Conservation (phyloP, 78 protist species). For the Dictyostelium firmibasis region DNA sequence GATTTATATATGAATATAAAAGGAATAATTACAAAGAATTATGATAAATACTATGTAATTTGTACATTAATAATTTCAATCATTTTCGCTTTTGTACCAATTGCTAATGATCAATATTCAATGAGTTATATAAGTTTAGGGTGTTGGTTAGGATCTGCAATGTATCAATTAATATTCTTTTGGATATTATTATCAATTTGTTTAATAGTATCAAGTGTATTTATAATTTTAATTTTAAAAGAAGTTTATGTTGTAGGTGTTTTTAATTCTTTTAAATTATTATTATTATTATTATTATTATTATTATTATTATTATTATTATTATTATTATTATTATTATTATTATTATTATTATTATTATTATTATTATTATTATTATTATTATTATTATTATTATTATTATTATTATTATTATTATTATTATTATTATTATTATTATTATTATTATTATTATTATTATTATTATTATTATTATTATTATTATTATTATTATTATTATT, state of each 20-base stretch:
- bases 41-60: not conserved
- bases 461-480: too few species aligned
- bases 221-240: slow-evolving; percentile 26
- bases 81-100: not conserved
- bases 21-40: not conserved
- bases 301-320: too few species aligned
- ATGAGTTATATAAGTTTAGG: not conserved
- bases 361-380: too few species aligned
- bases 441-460: too few species aligned
- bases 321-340: too few species aligned
- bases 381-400: too few species aligned
- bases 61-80: not conserved
- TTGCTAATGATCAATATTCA: not conserved
- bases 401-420: too few species aligned
- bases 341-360: too few species aligned
- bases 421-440: too few species aligned
- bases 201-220: not conserved
- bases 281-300: too few species aligned
- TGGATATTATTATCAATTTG: slow-evolving; percentile 27
- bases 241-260: not conserved
- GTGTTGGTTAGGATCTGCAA: slow-evolving; percentile 2
- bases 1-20: slow-evolving; percentile 5
- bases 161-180: slow-evolving; percentile 25
- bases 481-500: too few species aligned
- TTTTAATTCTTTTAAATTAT: too few species aligned